phyloP scores from a whole-genome alignment of 495 filamentous ascomycete species.

The Penicillium pulvis region DNA sequence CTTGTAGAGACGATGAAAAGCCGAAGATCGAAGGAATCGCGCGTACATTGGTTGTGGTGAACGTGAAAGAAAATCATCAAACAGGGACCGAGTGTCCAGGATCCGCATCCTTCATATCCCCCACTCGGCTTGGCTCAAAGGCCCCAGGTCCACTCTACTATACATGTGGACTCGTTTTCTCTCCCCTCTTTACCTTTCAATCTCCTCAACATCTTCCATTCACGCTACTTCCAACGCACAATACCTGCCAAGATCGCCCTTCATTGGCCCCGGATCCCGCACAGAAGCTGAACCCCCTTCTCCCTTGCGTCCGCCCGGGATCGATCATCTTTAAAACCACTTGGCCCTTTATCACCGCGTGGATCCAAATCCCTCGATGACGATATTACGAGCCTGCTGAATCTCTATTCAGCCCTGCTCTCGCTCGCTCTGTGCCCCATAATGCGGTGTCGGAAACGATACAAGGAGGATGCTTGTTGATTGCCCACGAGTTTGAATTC shows the following conservation, averaged over 20 bases:
- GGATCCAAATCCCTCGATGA: slow-evolving; percentile 19
- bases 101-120: neutral
- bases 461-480: slow-evolving; percentile 52
- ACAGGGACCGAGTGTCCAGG: neutral
- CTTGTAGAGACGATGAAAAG: too few relatives aligned
- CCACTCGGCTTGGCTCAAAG: slow-evolving; percentile 1
- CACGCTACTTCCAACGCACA: slow-evolving; percentile 3
- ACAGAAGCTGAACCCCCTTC: slow-evolving; percentile 19
- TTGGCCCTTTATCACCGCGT: slow-evolving; percentile 12
- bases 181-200: neutral
- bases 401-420: slow-evolving; percentile 18
- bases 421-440: slow-evolving; percentile 30
- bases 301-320: slow-evolving; percentile 27
- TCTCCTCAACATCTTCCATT: slow-evolving; percentile 3
- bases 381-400: slow-evolving; percentile 21
- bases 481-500: slow-evolving; percentile 27
- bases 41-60: too few relatives aligned
- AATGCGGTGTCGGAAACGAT: slow-evolving; percentile 56
- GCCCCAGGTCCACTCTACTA: slow-evolving; percentile 1
- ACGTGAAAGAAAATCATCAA: too few relatives aligned
- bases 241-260: slow-evolving; percentile 28
- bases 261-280: slow-evolving; percentile 30
- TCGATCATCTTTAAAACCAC: slow-evolving; percentile 11
- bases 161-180: neutral
- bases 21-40: too few relatives aligned